These are phyloP conservation scores for Chaetomium cochliodes DNA, from an alignment of 495 filamentous ascomycete genomes.

Conservation along the genomic window DNA sequence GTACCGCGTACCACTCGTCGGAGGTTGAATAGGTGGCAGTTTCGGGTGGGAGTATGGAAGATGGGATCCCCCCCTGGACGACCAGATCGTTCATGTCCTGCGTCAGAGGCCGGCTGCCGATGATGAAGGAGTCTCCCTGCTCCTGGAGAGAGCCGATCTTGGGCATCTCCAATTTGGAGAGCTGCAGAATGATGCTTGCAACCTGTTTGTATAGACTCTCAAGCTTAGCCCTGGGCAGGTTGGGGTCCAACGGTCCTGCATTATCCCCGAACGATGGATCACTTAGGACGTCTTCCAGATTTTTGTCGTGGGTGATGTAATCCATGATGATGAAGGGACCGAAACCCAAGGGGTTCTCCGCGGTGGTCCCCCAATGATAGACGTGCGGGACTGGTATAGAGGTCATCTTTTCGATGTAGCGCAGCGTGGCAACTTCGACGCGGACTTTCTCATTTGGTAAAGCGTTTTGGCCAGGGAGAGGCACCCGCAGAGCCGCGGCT, in stretches of 20 bases:
- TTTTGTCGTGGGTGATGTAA: conserved; percentile 39
- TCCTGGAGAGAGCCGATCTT: conserved; percentile 42
- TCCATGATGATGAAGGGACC: conserved; percentile 53
- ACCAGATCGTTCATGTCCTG: conserved; percentile 34
- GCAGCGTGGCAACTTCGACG: conserved; percentile 46
- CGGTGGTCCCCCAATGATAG: conserved; percentile 36
- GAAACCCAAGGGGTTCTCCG: conserved; percentile 34
- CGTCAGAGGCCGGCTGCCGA: conserved; percentile 29
- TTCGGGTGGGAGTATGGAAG: conserved; percentile 23
- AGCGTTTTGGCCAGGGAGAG: conserved; percentile 12
- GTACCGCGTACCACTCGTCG: conserved; percentile 41
- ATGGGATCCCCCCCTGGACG: conserved; percentile 28
- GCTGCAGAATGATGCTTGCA: conserved; percentile 39
- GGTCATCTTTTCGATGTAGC: conserved; percentile 41
- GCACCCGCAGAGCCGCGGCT: background rate
- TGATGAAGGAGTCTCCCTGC: conserved; percentile 20
- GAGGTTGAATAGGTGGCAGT: conserved; percentile 32
- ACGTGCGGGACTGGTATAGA: conserved; percentile 44
- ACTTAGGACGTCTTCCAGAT: conserved; percentile 35
- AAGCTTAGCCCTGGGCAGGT: conserved; percentile 34
- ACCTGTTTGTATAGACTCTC: conserved; percentile 37
- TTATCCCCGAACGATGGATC: conserved; percentile 23
- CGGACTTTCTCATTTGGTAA: conserved; percentile 43
- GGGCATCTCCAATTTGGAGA: conserved; percentile 32
- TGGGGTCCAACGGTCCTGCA: conserved; percentile 32